Conservation (phyloP, 1,284 basidiomycete genomes). For the Puccinia horiana region DNA sequence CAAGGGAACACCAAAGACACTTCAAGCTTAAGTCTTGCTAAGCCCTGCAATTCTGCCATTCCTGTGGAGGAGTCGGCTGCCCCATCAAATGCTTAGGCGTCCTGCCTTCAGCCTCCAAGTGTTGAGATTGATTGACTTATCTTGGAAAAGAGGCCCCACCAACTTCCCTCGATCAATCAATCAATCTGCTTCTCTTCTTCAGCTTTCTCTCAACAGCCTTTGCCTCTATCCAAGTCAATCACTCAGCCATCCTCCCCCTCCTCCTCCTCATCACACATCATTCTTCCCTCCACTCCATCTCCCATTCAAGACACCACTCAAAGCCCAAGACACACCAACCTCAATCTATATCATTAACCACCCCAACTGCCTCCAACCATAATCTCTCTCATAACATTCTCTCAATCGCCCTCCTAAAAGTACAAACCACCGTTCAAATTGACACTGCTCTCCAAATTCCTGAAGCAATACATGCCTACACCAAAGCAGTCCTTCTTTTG, state of each 20-base stretch:
- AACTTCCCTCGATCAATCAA: not conserved
- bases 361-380: slow-evolving; percentile 51
- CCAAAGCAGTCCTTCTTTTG: slow-evolving; percentile 58
- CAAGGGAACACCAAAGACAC: too few relatives aligned
- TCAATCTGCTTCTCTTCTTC: not conserved
- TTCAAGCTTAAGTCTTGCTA: too few relatives aligned
- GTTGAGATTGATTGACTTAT: too few relatives aligned
- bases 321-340: not conserved
- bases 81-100: too few relatives aligned
- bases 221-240: not conserved
- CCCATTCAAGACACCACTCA: not conserved
- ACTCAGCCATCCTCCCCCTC: not conserved
- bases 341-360: not conserved
- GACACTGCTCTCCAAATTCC: slow-evolving; percentile 60
- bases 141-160: too few relatives aligned
- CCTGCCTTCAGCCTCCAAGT: too few relatives aligned
- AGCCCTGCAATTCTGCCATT: too few relatives aligned
- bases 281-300: not conserved
- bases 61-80: too few relatives aligned
- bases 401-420: slow-evolving; percentile 59
- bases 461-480: slow-evolving; percentile 59
- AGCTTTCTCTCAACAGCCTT: not conserved
- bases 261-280: too few relatives aligned
- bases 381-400: slow-evolving; percentile 57
- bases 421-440: slow-evolving; percentile 60